A percentile compares a stretch with the other conserved stretches of the same genome.
phyloP scores from a whole-genome alignment of 768 basidiomycete genomes.

The Daedaleopsis sinensis region DNA sequence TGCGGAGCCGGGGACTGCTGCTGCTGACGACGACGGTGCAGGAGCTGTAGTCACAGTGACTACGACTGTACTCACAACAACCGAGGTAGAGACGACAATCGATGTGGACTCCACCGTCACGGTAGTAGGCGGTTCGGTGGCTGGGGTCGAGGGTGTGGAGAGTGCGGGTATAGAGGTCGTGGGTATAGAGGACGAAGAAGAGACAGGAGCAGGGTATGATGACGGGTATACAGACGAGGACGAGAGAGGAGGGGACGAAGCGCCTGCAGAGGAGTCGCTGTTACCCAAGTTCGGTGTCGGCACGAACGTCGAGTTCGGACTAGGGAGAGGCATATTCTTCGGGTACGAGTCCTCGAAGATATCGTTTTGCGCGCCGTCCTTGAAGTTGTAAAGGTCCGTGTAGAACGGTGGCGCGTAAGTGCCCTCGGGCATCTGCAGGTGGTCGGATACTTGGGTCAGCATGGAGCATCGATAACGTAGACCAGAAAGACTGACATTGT shows the following conservation, averaged over 20 bases:
- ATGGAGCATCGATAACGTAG: neutral
- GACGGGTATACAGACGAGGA: neutral
- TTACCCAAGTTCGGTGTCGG: constrained; percentile 26
- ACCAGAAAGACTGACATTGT: constrained; percentile 50
- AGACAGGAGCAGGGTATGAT: neutral
- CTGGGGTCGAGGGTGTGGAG: neutral
- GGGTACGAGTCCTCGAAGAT: constrained; percentile 67
- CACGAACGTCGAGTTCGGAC: constrained; percentile 30
- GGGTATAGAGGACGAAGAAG: neutral
- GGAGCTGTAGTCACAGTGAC: constrained; percentile 26
- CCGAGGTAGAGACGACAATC: constrained; percentile 17
- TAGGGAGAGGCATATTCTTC: constrained; percentile 24
- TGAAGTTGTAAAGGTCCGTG: constrained; percentile 70
- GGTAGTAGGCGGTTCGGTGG: neutral
- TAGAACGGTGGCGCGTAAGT: constrained; percentile 65
- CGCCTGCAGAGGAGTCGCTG: neutral
- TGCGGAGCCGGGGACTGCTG: neutral
- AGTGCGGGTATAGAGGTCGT: neutral
- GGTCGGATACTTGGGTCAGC: neutral
- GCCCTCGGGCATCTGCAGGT: constrained; percentile 65
- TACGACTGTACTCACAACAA: constrained; percentile 28
- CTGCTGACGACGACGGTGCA: neutral
- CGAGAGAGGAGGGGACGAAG: neutral
- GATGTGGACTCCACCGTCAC: neutral
- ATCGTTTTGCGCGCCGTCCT: constrained; percentile 74